phyloP scores from a whole-genome alignment of 192 early-diverging fungal genomes.

The Gryganskiella cystojenkinii region DNA sequence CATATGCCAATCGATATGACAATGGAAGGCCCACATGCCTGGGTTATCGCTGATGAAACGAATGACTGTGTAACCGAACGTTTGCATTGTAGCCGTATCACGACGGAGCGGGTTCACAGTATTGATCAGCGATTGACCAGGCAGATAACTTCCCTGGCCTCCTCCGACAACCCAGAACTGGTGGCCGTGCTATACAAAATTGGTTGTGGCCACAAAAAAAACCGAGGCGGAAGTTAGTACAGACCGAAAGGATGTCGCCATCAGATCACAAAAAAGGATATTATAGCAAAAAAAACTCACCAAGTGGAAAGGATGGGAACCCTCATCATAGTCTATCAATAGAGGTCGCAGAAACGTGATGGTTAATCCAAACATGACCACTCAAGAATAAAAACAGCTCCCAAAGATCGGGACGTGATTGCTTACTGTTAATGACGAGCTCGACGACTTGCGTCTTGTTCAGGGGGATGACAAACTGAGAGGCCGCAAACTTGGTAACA shows the following conservation, averaged over 20 bases:
- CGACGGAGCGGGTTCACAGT: conserved; percentile 14
- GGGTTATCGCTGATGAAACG: conserved; percentile 25
- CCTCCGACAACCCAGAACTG: too few relatives aligned
- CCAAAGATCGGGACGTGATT: too few relatives aligned
- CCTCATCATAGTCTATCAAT: conserved; percentile 29
- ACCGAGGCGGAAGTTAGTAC: too few relatives aligned
- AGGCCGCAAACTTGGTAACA: background rate
- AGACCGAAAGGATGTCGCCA: too few relatives aligned
- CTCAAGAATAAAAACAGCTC: too few relatives aligned
- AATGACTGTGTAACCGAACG: conserved; percentile 7
- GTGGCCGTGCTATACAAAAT: too few relatives aligned
- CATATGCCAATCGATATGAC: conserved; percentile 52
- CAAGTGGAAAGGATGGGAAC: background rate
- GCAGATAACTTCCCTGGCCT: too few relatives aligned
- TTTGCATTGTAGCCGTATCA: conserved; percentile 15
- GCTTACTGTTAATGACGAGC: conserved; percentile 36
- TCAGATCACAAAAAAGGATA: too few relatives aligned
- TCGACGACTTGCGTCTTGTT: conserved; percentile 25
- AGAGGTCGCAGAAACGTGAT: background rate
- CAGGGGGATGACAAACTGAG: conserved; percentile 10
- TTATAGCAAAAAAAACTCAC: too few relatives aligned
- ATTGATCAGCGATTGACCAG: too few relatives aligned
- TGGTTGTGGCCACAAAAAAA: too few relatives aligned
- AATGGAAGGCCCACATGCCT: conserved; percentile 46
- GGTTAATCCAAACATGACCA: background rate